These are phyloP conservation scores for Thermoascus crustaceus DNA, from an alignment of 2,329 filamentous ascomycete genomes.

Conservation along the genomic window DNA sequence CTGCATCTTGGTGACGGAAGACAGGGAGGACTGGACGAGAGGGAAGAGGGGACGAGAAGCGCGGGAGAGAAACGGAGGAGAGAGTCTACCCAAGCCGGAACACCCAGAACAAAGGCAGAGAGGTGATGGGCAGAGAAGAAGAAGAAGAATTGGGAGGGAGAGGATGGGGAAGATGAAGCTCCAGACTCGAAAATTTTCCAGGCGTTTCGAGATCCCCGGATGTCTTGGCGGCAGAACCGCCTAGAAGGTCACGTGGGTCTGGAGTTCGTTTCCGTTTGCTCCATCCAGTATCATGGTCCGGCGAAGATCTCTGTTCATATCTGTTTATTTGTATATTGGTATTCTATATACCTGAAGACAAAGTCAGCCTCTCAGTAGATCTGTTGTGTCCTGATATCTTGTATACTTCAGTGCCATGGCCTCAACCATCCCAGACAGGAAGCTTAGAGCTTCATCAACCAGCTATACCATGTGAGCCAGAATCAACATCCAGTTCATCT, in stretches of 20 bases:
- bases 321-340: too few relatives aligned
- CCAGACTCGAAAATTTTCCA: constrained; percentile 36
- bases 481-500: too few relatives aligned
- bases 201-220: constrained; percentile 32
- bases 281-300: too few relatives aligned
- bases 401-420: too few relatives aligned
- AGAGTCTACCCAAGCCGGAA: constrained; percentile 26
- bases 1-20: constrained; percentile 63
- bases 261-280: too few relatives aligned
- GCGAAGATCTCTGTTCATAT: too few relatives aligned
- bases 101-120: constrained; percentile 24
- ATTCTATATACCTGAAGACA: too few relatives aligned
- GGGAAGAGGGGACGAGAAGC: constrained; percentile 16
- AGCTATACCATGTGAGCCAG: too few relatives aligned
- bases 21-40: constrained; percentile 17
- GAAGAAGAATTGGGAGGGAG: constrained; percentile 22
- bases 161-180: constrained; percentile 24
- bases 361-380: too few relatives aligned
- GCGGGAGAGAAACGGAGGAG: constrained; percentile 14
- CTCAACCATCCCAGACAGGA: too few relatives aligned
- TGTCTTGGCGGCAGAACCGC: constrained; percentile 37
- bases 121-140: constrained; percentile 18
- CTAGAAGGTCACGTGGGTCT: constrained; percentile 34
- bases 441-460: too few relatives aligned
- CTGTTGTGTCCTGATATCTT: too few relatives aligned